Conservation (phyloP, 2,329 filamentous ascomycete genomes). For the Fusarium sp. region DNA sequence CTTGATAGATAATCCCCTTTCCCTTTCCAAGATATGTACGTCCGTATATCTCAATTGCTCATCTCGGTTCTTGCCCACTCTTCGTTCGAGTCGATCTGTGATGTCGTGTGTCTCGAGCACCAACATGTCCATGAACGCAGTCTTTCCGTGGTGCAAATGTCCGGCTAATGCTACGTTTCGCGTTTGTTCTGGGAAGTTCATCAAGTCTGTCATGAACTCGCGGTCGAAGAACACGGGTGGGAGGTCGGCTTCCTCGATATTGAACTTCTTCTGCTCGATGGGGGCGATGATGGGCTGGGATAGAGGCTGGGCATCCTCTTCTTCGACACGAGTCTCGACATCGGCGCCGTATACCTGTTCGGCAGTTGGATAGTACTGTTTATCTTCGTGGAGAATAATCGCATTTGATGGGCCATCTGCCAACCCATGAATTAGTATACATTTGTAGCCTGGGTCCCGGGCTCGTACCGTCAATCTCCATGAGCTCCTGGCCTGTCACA, state of each 20-base stretch:
- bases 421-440: conserved; percentile 8
- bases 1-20: conserved; percentile 91
- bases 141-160: conserved; percentile 97
- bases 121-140: conserved; percentile 97
- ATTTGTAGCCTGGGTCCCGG: background rate
- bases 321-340: conserved; percentile 94
- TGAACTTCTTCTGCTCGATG: conserved; percentile 94
- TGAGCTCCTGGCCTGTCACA: conserved; percentile 79
- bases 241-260: conserved; percentile 88
- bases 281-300: conserved; percentile 93
- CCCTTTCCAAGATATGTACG: conserved; percentile 85
- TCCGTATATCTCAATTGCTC: conserved; percentile 96
- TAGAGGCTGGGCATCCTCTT: conserved; percentile 94
- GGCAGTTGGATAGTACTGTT: conserved; percentile 99
- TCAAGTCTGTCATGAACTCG: conserved; percentile 91
- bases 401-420: conserved; percentile 88
- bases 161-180: conserved; percentile 92
- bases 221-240: conserved; percentile 88
- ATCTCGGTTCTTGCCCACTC: conserved; percentile 81
- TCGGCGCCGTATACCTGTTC: conserved; percentile 93
- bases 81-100: conserved; percentile 77
- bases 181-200: conserved; percentile 95
- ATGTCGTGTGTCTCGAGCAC: conserved; percentile 95
- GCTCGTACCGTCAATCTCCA: conserved; percentile 84
- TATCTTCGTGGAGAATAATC: conserved; percentile 98